Evolutionary conservation across 2,329 filamentous ascomycete species (phyloP), one percentile per base, ranked within the genome.

Genomic region (Cladorrhinum sp.): DNA sequence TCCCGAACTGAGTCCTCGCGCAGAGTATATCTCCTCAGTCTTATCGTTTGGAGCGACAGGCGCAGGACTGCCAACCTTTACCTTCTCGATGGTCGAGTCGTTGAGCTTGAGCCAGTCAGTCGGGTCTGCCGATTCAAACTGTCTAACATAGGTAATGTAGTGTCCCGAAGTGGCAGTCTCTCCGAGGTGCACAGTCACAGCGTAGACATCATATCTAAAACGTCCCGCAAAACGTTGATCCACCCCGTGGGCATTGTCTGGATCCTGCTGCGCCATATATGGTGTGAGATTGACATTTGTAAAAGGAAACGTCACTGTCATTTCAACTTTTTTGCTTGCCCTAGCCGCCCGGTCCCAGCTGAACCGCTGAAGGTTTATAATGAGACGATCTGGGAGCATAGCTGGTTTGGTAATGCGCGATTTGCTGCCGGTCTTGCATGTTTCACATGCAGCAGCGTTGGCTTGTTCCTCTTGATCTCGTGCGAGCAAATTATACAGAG

Each of bases 141-240:
- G 85, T 50, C 84, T 83, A 62, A 90, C 84, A 60, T 89, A 86
- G 2, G 87, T 83, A 57, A 88, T 87, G 73, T 97, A 97, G 74
- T 97, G 93, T 0, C 93, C 93, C 55, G 84, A 85, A 38, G 85
- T 83, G 56, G 90, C 79, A 1, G 81, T 85, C 1, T 77, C 77
- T 22, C 93, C 93, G 3, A 84, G 75, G 72, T 97, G 93, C 63
- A 90, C 81, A 57, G 96, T 85, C 6, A 97, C 89, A 1, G 88
- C 93, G 71, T 96, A 97, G 56, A 90, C 88, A 70, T 96, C 89
- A 73, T 97, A 99, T 4, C 79, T 77, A 70, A 90, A 92, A 0
- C 90, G 88, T 0, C 74, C 76, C 2, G 69, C 67, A 60, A 82
- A 80, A 13, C 76, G 76, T 9, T 68, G 73, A 60, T 79, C 77